phyloP scores from a whole-genome alignment of 306 rosid species.

The Cucurbita argyrosperma region DNA sequence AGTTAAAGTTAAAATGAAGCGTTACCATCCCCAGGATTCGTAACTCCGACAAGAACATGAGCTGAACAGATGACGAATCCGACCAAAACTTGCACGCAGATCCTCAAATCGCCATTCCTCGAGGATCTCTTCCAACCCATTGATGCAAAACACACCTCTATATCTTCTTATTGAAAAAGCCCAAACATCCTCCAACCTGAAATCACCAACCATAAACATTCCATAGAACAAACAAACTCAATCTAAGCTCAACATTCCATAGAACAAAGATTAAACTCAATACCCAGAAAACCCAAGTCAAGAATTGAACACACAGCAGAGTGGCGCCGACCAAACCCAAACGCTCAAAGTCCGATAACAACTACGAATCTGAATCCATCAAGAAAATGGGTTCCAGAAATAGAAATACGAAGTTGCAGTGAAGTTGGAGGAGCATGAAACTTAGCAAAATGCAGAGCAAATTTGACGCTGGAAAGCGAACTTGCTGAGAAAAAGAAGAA shows the following conservation, averaged over 20 bases:
- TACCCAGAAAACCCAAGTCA: background rate
- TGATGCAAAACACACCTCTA: conserved; percentile 20
- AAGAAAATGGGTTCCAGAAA: background rate
- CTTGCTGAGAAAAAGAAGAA: background rate
- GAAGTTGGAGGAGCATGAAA: conserved; percentile 16
- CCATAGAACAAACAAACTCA: background rate
- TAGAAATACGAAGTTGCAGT: conserved; percentile 17
- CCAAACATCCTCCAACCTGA: conserved; percentile 30
- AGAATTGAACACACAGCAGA: background rate
- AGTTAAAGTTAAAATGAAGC: background rate
- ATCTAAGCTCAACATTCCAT: background rate
- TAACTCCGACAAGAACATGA: conserved; percentile 44
- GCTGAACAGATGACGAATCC: conserved; percentile 35
- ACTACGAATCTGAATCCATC: conserved; percentile 1
- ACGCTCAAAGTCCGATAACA: background rate
- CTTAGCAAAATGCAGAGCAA: conserved; percentile 34
- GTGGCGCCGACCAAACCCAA: background rate
- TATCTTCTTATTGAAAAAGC: conserved; percentile 10
- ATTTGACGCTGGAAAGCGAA: conserved; percentile 13
- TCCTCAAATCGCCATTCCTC: conserved; percentile 26
- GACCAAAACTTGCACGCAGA: conserved; percentile 23
- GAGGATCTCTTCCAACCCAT: conserved; percentile 57
- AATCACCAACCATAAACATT: background rate
- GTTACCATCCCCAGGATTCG: conserved; percentile 63
- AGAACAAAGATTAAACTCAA: background rate